These are phyloP conservation scores for Tuber melanosporum DNA, from an alignment of 495 filamentous ascomycete genomes.

Conservation along the genomic window DNA sequence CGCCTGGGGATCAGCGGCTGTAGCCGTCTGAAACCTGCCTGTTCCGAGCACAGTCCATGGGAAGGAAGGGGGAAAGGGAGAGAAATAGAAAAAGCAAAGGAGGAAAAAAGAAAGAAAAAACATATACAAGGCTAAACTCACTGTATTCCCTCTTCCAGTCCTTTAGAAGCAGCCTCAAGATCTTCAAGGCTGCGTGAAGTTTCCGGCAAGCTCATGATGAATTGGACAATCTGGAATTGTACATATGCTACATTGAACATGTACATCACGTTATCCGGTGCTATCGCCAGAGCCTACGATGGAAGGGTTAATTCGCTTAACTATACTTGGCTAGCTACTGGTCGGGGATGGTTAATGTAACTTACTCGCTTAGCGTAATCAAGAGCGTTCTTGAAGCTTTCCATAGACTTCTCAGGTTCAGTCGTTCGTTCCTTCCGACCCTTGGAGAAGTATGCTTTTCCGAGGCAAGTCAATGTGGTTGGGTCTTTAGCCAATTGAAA, in stretches of 20 bases:
- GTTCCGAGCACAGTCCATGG: background rate
- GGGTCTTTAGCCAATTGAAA: conserved; percentile 69
- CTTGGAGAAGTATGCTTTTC: conserved; percentile 84
- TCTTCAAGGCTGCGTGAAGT: conserved; percentile 70
- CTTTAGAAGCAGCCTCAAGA: conserved; percentile 66
- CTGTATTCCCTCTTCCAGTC: conserved; percentile 86
- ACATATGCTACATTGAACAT: conserved; percentile 98
- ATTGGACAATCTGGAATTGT: conserved; percentile 81
- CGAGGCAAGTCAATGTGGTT: conserved; percentile 79
- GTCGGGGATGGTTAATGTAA: background rate
- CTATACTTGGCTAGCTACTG: background rate
- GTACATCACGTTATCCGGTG: conserved; percentile 78
- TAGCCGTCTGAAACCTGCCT: conserved; percentile 1
- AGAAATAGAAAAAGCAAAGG: background rate
- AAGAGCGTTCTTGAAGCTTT: conserved; percentile 79
- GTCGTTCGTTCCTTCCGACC: conserved; percentile 54
- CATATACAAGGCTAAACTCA: conserved; percentile 21
- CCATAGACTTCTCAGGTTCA: conserved; percentile 58
- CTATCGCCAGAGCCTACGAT: conserved; percentile 61
- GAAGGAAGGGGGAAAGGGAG: background rate
- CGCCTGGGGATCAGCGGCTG: background rate
- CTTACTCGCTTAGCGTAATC: conserved; percentile 71
- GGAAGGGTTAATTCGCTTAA: conserved; percentile 6
- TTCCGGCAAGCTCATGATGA: conserved; percentile 67
- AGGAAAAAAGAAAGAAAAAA: background rate